A percentile compares a stretch with the other conserved stretches of the same genome.
Conservation (phyloP, 129 eudicot genomes). For the Flaveria sonorensis region DNA sequence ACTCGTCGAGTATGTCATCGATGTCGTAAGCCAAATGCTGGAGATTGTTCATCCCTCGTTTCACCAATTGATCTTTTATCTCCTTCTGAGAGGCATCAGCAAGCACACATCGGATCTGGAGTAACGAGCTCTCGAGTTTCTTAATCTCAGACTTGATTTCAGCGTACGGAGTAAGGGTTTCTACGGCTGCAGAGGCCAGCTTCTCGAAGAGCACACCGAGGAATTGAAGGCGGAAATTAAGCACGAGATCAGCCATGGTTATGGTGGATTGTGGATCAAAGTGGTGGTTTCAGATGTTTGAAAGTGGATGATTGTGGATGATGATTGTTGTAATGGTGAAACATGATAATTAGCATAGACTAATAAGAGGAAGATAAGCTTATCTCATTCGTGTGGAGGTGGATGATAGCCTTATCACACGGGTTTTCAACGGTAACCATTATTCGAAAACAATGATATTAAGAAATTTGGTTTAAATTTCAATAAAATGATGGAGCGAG, state of each 20-base stretch:
- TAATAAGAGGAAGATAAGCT: too few species aligned
- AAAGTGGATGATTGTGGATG: too few species aligned
- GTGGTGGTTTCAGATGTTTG: too few species aligned
- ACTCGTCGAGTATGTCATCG: conserved; percentile 17
- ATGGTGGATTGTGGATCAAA: background rate
- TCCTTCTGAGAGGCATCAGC: background rate
- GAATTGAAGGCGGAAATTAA: background rate
- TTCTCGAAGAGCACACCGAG: background rate
- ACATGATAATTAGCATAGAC: too few species aligned
- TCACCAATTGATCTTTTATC: background rate
- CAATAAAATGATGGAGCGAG: too few species aligned
- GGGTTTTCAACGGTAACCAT: too few species aligned
- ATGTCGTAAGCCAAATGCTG: conserved; percentile 17
- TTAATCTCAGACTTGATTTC: background rate
- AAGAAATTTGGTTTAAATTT: too few species aligned
- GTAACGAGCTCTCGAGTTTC: background rate
- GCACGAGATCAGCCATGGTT: conserved; percentile 14
- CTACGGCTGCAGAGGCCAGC: background rate
- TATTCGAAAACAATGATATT: too few species aligned
- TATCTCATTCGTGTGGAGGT: too few species aligned
- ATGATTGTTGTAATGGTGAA: background rate
- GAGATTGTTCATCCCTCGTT: background rate
- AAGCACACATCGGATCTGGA: background rate
- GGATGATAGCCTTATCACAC: too few species aligned
- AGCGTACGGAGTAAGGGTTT: background rate